These are phyloP conservation scores for Trifolium repens DNA, from an alignment of 306 rosid genomes.

Conservation along the genomic window DNA sequence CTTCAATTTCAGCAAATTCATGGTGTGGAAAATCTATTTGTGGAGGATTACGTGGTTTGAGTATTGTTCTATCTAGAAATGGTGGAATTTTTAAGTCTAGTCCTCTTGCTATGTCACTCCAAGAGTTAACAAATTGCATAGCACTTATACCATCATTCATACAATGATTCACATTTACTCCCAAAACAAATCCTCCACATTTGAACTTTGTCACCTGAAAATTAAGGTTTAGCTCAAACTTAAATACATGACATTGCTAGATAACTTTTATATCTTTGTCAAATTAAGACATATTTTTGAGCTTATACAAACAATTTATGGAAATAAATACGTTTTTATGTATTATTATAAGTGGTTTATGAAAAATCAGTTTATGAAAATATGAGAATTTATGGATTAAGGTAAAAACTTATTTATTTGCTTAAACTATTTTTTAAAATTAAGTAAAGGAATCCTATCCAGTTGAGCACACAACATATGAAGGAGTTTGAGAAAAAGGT, in stretches of 20 bases:
- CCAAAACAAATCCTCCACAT: slow-evolving; percentile 82
- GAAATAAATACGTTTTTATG: too few relatives aligned
- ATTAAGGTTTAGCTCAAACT: not conserved
- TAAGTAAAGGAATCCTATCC: too few relatives aligned
- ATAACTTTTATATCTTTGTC: too few relatives aligned
- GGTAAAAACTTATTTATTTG: too few relatives aligned
- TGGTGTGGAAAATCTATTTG: slow-evolving; percentile 56
- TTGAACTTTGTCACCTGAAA: slow-evolving; percentile 72
- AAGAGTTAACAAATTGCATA: slow-evolving; percentile 75
- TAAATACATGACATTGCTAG: not conserved
- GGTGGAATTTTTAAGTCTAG: slow-evolving; percentile 59
- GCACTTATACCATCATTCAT: slow-evolving; percentile 74
- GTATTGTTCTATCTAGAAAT: slow-evolving; percentile 63
- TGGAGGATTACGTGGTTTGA: slow-evolving; percentile 69
- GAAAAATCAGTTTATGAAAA: too few relatives aligned
- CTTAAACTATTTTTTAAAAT: too few relatives aligned
- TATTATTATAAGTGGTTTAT: too few relatives aligned
- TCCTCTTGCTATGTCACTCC: slow-evolving; percentile 76
- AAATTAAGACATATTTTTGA: too few relatives aligned
- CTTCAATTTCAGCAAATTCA: slow-evolving; percentile 74
- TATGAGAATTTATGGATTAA: too few relatives aligned
- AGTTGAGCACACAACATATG: too few relatives aligned
- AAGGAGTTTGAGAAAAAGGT: too few relatives aligned
- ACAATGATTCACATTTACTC: slow-evolving; percentile 64
- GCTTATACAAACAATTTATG: too few relatives aligned